phyloP scores from a whole-genome alignment of 768 basidiomycete species.

The Phylloporus sp. region DNA sequence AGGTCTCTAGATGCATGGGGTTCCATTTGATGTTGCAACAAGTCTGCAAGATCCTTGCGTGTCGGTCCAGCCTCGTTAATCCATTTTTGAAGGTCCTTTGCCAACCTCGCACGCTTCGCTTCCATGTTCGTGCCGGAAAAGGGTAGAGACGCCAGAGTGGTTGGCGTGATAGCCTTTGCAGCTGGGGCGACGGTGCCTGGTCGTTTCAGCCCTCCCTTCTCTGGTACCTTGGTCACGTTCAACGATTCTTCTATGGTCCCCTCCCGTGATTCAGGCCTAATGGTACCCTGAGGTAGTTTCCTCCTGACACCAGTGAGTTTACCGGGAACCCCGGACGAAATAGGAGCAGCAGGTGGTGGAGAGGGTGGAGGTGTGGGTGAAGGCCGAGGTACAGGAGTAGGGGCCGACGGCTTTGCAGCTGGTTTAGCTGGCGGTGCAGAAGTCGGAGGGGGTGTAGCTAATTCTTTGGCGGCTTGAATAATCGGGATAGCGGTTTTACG shows the following conservation, averaged over 20 bases:
- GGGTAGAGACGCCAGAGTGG: conserved; percentile 32
- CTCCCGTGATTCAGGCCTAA: conserved; percentile 42
- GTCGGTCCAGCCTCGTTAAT: conserved; percentile 81
- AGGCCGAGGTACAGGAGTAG: conserved; percentile 20
- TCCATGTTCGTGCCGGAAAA: conserved; percentile 32
- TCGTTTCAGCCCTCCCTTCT: conserved; percentile 44
- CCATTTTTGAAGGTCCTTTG: conserved; percentile 80
- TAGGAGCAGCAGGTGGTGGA: conserved; percentile 38
- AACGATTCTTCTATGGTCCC: conserved; percentile 36
- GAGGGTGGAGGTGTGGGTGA: conserved; percentile 42
- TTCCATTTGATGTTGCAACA: conserved; percentile 91
- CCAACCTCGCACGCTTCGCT: conserved; percentile 59
- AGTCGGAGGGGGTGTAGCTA: conserved; percentile 33
- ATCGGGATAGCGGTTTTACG: conserved; percentile 78
- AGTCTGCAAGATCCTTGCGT: conserved; percentile 82
- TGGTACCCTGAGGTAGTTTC: conserved; percentile 61
- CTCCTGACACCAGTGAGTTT: conserved; percentile 68
- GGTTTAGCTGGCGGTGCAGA: conserved; percentile 30
- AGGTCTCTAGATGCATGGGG: conserved; percentile 74
- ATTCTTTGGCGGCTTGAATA: conserved; percentile 75
- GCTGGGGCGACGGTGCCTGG: conserved; percentile 33
- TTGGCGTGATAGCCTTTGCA: conserved; percentile 33
- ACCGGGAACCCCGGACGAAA: conserved; percentile 24
- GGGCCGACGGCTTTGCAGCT: conserved; percentile 20
- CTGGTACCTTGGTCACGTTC: conserved; percentile 30